Percentiles rank a stretch among this genome's conserved stretches.
phyloP scores from a whole-genome alignment of 2,329 filamentous ascomycete species.

The Pseudocercospora pini-densiflorae region DNA sequence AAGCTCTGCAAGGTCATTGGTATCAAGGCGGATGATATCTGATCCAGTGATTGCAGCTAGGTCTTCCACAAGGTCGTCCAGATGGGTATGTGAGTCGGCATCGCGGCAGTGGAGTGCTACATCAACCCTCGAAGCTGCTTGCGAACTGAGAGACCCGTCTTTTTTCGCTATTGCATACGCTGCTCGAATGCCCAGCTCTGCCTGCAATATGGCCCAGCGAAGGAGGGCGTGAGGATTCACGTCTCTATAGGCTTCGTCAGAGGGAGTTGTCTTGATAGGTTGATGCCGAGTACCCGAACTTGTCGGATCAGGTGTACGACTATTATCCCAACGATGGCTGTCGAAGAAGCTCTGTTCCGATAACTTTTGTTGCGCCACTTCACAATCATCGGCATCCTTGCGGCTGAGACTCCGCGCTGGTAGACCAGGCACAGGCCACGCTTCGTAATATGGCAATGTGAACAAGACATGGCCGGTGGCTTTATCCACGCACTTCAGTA shows the following conservation, averaged over 20 bases:
- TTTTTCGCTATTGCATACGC: constrained; percentile 26
- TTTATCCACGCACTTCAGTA: constrained; percentile 37
- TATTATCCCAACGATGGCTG: constrained; percentile 19
- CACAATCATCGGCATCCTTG: not conserved
- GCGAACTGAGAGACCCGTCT: constrained; percentile 24
- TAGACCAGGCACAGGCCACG: constrained; percentile 23
- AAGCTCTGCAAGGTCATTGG: constrained; percentile 71
- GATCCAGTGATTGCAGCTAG: constrained; percentile 66
- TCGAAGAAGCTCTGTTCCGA: constrained; percentile 31
- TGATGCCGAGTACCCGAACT: not conserved
- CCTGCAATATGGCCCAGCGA: constrained; percentile 34
- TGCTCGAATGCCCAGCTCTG: constrained; percentile 34
- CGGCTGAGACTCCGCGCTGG: not conserved
- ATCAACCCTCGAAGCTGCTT: constrained; percentile 36
- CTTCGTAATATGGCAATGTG: constrained; percentile 34
- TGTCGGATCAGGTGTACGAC: not conserved
- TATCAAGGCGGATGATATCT: constrained; percentile 70
- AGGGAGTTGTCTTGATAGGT: constrained; percentile 7
- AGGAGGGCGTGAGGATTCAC: constrained; percentile 26
- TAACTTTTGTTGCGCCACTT: constrained; percentile 16
- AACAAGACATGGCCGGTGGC: constrained; percentile 40
- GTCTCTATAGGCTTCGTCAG: constrained; percentile 19
- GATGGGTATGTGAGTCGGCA: constrained; percentile 55
- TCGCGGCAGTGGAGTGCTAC: constrained; percentile 56
- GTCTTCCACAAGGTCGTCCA: constrained; percentile 66